phyloP scores from a whole-genome alignment of 1,139 yeast genomes.

The Suhomyces maxii region DNA sequence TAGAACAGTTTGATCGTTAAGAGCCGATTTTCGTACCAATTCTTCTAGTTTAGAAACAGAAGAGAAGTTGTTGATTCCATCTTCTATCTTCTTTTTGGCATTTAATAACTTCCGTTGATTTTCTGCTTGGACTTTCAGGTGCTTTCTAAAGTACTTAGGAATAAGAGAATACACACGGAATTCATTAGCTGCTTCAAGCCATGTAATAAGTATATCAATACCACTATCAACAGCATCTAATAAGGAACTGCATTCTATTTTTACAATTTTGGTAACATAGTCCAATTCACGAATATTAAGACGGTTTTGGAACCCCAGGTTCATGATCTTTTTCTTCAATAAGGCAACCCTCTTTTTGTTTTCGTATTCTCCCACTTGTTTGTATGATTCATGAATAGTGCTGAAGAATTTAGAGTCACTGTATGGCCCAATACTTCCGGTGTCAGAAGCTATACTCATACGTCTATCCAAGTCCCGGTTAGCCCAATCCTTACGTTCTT shows the following conservation, averaged over 20 bases:
- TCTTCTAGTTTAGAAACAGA: constrained; percentile 17
- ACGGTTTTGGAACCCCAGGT: constrained; percentile 14
- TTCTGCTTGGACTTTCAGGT: constrained; percentile 19
- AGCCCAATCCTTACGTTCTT: constrained; percentile 27
- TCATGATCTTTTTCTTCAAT: constrained; percentile 23
- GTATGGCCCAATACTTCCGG: constrained; percentile 13
- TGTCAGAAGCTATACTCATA: constrained; percentile 15
- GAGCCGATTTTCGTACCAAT: constrained; percentile 12
- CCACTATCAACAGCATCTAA: constrained; percentile 21
- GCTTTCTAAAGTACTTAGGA: constrained; percentile 16
- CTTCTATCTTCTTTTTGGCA: constrained; percentile 11
- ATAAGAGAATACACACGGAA: constrained; percentile 25
- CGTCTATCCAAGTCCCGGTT: constrained; percentile 15
- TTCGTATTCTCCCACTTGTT: constrained; percentile 35
- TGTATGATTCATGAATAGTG: constrained; percentile 32
- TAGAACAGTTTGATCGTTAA: constrained; percentile 28
- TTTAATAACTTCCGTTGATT: constrained; percentile 18
- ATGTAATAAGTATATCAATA: constrained; percentile 19
- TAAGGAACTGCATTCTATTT: constrained; percentile 19
- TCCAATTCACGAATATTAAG: constrained; percentile 28
- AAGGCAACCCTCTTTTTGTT: constrained; percentile 22
- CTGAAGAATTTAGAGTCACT: constrained; percentile 25
- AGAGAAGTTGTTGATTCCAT: constrained; percentile 12
- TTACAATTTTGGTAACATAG: constrained; percentile 22
- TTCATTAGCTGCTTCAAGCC: constrained; percentile 34